Evolutionary conservation across 805 yeast genomes (phyloP), one percentile per base, ranked within the genome.

Genomic region (Wilhelminamyces savonicus): DNA sequence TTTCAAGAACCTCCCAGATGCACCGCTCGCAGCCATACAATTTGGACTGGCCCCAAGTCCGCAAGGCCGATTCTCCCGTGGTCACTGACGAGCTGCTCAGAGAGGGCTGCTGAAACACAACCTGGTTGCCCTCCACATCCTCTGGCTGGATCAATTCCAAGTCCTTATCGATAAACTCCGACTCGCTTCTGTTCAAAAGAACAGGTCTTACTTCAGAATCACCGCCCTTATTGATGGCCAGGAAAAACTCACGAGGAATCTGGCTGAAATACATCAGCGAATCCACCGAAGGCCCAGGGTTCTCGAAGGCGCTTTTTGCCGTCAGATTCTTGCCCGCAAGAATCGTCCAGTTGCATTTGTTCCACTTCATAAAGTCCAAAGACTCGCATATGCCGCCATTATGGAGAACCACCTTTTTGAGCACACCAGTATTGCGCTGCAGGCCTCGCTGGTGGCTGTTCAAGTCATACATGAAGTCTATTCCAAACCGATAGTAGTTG

Each of bases 401-500:
- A 44, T 76, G 82, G 7, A 74, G 22, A 2, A 73, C 57, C 3
- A 76, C 35, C 35, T 74, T 75, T 22, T 54, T 56, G 13, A 75
- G 52, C 2, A 55, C 46, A 4, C 71, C 66, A 14, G 50, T 44
- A n/a, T n/a, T 7, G 31, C 29, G 3, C 52, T 39, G 0, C 16
- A 15, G 7, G 30, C 20, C 16, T 41, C 32, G 23, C 32, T 32
- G 14, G 38, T 40, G 37, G 7, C 41, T 40, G 34, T 53, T 54
- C 21, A 70, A 52, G 23, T 66, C 64, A 47, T 73, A 76, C 15
- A 75, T 48, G 7, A 75, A 46, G 46, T 76, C 83, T 23, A 75
- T 50, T 0, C 83, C 83, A 39, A 46, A 59, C 14, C 60, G 46
- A 46, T 66, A 76, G 45, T 76, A 76, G 43, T 76, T 76, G 48